Percentiles rank a stretch among this genome's conserved stretches.
phyloP scores from a whole-genome alignment of 495 filamentous ascomycete genomes.

The Melanomma pulvis-pyrius region DNA sequence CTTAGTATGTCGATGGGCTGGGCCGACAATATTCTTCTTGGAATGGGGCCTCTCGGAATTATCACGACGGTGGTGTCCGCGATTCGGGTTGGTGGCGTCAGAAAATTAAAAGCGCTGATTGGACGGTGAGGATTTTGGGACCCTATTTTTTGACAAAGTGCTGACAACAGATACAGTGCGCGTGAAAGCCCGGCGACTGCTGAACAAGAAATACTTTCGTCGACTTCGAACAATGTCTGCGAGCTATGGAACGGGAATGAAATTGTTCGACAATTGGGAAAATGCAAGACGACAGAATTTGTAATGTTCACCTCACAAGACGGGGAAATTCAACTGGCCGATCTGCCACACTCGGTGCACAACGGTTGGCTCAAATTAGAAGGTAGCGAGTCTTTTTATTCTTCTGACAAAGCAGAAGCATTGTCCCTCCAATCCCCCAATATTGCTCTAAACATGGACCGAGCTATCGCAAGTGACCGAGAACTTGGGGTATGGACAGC shows the following conservation, averaged over 20 bases:
- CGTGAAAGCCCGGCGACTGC: slow-evolving; percentile 5
- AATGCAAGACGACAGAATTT: slow-evolving; percentile 5
- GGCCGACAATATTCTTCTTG: slow-evolving; percentile 39
- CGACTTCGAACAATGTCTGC: slow-evolving; percentile 13
- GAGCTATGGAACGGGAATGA: slow-evolving; percentile 19
- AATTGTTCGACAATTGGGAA: slow-evolving; percentile 32
- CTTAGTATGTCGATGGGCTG: slow-evolving; percentile 30
- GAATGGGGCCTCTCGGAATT: slow-evolving; percentile 26
- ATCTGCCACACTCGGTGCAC: no score
- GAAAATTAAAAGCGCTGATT: slow-evolving; percentile 35
- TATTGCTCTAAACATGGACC: no score
- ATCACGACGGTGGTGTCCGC: slow-evolving; percentile 20
- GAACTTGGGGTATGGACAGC: no score
- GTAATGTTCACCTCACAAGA: no score
- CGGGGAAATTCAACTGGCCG: no score
- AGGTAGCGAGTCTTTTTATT: no score
- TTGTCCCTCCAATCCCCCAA: no score
- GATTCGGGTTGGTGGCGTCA: slow-evolving; percentile 18
- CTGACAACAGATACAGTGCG: background rate
- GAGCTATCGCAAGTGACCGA: no score
- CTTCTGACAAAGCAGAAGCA: no score
- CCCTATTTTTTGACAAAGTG: background rate
- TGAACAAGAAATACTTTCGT: slow-evolving; percentile 22
- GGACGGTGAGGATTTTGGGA: slow-evolving; percentile 1
- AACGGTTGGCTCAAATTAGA: no score